These are phyloP conservation scores for Fusarium sp. DNA, from an alignment of 2,329 filamentous ascomycete species.

Conservation along the genomic window DNA sequence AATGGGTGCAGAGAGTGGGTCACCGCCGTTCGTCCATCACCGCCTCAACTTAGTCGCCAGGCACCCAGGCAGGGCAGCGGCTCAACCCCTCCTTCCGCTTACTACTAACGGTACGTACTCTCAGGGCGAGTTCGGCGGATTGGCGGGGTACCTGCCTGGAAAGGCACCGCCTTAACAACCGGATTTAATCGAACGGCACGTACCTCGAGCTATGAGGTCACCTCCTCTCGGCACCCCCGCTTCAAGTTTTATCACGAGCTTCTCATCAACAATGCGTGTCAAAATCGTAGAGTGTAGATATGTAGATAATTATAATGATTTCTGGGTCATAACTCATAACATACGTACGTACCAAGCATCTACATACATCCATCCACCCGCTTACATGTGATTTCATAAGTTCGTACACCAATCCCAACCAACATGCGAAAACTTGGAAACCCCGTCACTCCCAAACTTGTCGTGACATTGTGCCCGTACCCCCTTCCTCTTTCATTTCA, in stretches of 20 bases:
- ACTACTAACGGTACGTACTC: neutral
- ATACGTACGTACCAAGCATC: slow-evolving; percentile 32
- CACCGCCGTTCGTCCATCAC: neutral
- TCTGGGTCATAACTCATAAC: slow-evolving; percentile 39
- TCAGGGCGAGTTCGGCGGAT: slow-evolving; percentile 1
- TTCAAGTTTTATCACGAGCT: neutral
- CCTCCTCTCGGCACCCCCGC: neutral
- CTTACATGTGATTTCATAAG: slow-evolving; percentile 38
- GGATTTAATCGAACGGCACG: neutral
- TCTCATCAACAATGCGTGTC: neutral
- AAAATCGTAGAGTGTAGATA: neutral
- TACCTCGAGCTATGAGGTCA: slow-evolving; percentile 29
- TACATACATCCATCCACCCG: slow-evolving; percentile 35
- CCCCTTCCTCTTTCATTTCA: slow-evolving; percentile 7
- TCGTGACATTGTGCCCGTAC: slow-evolving; percentile 6
- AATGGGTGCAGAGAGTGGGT: neutral
- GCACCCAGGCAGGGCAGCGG: neutral
- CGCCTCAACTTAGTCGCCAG: neutral
- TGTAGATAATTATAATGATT: slow-evolving; percentile 14
- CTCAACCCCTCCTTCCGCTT: slow-evolving; percentile 2
- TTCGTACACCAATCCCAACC: slow-evolving; percentile 33
- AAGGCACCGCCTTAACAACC: slow-evolving; percentile 9
- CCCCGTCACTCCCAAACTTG: slow-evolving; percentile 1
- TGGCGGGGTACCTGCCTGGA: neutral
- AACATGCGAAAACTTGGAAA: slow-evolving; percentile 18